Percentiles rank a stretch among this genome's conserved stretches.
Conservation (phyloP, 2,329 filamentous ascomycete species). For the Phaeophleospora eucalypticola region DNA sequence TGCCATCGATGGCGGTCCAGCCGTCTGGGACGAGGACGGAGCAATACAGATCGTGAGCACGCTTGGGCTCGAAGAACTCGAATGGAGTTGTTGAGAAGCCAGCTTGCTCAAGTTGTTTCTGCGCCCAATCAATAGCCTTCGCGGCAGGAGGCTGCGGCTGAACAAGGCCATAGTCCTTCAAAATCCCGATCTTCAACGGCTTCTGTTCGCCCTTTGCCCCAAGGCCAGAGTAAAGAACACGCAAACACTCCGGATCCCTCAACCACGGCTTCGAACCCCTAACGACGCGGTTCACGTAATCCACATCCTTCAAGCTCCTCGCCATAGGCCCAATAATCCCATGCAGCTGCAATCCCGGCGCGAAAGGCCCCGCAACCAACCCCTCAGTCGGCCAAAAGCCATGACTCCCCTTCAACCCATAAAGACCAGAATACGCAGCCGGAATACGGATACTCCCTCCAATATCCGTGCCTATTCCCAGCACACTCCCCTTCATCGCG, state of each 20-base stretch:
- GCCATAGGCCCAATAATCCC: conserved; percentile 2
- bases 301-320: conserved; percentile 1
- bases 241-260: conserved; percentile 1
- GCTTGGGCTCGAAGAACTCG: conserved; percentile 3
- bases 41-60: conserved; percentile 4
- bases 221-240: conserved; percentile 3
- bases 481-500: conserved; percentile 53
- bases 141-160: conserved; percentile 1
- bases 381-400: conserved; percentile 38
- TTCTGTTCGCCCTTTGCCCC: too few relatives aligned
- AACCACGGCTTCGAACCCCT: conserved; percentile 1
- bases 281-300: conserved; percentile 2
- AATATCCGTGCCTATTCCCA: conserved; percentile 61
- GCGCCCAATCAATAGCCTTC: conserved; percentile 2
- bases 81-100: conserved; percentile 2
- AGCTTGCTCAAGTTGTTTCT: not conserved
- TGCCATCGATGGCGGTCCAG: not conserved
- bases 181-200: conserved; percentile 5
- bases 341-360: not conserved
- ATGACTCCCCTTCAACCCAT: conserved; percentile 37
- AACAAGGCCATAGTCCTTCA: conserved; percentile 5
- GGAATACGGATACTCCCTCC: conserved; percentile 67
- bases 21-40: conserved; percentile 3
- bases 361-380: not conserved
- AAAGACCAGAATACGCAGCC: conserved; percentile 62